Evolutionary conservation across 805 yeast genomes (phyloP).

Genomic region (Saccharomyces cerevisiae): DNA sequence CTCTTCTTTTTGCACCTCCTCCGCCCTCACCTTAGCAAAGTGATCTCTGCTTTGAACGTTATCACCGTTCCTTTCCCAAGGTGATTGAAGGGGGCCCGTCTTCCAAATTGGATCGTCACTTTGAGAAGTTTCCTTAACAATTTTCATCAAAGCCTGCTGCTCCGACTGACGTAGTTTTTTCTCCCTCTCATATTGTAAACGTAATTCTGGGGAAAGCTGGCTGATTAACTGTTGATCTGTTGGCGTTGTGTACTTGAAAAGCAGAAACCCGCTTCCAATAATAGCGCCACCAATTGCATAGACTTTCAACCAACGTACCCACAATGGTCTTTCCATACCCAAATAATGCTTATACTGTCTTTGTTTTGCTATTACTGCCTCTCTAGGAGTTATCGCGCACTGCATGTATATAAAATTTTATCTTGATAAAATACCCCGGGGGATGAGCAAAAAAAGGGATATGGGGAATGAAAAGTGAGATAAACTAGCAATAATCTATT

Average conservation of each 20-base stretch:
- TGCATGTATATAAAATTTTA: not conserved
- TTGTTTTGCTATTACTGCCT: not conserved
- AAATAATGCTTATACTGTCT: not conserved
- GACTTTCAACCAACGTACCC: constrained; percentile 54
- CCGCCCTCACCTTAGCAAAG: constrained; percentile 37
- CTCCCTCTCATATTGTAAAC: constrained; percentile 64
- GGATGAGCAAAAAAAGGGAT: not conserved
- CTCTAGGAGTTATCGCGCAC: not conserved
- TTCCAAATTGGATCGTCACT: constrained; percentile 79
- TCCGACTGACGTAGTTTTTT: constrained; percentile 54
- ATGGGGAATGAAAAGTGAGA: not conserved
- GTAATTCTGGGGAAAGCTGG: constrained; percentile 71
- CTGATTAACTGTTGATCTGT: constrained; percentile 73
- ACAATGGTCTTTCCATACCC: constrained; percentile 35
- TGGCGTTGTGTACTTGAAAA: constrained; percentile 72
- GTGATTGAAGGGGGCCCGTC: constrained; percentile 60
- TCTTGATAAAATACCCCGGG: not conserved
- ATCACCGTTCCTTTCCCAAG: constrained; percentile 45
- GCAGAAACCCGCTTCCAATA: constrained; percentile 61
- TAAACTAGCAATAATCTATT: not conserved
- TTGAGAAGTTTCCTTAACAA: constrained; percentile 52
- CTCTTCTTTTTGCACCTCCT: constrained; percentile 24
- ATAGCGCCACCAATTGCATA: constrained; percentile 56
- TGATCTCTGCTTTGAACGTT: constrained; percentile 34
- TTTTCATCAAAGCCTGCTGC: constrained; percentile 60